phyloP scores from a whole-genome alignment of 2,329 filamentous ascomycete species.

The Neoscytalidium dimidiatum region DNA sequence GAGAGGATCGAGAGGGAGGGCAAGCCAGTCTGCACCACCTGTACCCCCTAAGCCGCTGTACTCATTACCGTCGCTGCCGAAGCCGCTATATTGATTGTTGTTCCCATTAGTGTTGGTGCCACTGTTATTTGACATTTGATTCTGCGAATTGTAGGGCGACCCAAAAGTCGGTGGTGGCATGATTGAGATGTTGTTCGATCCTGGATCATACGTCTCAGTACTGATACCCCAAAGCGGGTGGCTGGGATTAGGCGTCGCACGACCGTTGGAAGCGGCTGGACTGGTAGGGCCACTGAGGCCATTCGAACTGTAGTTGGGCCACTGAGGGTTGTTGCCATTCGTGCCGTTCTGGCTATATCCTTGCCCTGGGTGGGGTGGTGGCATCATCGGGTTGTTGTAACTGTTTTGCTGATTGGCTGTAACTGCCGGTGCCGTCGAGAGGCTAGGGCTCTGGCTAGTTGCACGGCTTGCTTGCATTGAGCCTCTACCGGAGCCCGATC shows the following conservation, averaged over 20 bases:
- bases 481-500: constrained; percentile 48
- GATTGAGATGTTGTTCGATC: constrained; percentile 44
- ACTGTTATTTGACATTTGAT: not conserved
- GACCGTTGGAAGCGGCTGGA: constrained; percentile 32
- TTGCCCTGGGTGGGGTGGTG: constrained; percentile 11
- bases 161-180: constrained; percentile 48
- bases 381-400: constrained; percentile 10
- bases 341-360: constrained; percentile 1
- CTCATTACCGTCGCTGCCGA: constrained; percentile 19
- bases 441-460: constrained; percentile 4
- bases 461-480: constrained; percentile 28
- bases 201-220: constrained; percentile 47
- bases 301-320: constrained; percentile 49
- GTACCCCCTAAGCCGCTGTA: not conserved
- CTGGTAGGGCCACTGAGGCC: constrained; percentile 54
- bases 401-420: constrained; percentile 16
- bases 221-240: constrained; percentile 46
- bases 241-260: constrained; percentile 32
- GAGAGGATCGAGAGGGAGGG: constrained; percentile 62
- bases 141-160: constrained; percentile 5
- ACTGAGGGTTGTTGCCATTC: constrained; percentile 1
- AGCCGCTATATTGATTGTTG: constrained; percentile 21
- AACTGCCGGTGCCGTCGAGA: constrained; percentile 23
- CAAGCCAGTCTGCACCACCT: constrained; percentile 56
- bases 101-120: constrained; percentile 23